A percentile compares a stretch with the other conserved stretches of the same genome.
Conservation (phyloP, 2,329 filamentous ascomycete genomes). For the Apiospora hydei region DNA sequence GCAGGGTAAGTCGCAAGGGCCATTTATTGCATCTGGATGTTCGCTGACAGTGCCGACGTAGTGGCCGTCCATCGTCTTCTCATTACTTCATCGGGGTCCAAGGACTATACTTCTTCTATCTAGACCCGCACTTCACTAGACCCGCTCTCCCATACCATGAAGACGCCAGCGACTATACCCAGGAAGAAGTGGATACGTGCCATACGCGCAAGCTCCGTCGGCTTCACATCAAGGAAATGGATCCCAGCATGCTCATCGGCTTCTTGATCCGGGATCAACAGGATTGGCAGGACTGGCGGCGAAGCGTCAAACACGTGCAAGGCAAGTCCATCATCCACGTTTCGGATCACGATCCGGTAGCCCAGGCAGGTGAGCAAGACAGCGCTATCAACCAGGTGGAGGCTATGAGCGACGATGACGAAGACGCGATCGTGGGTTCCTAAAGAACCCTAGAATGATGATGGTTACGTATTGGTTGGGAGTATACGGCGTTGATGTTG, state of each 20-base stretch:
- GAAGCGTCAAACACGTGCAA: conserved; percentile 74
- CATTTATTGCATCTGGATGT: background rate
- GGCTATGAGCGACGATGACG: conserved; percentile 77
- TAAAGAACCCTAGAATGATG: background rate
- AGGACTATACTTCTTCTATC: conserved; percentile 85
- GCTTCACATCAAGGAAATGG: conserved; percentile 89
- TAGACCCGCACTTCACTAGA: conserved; percentile 90
- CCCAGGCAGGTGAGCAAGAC: conserved; percentile 66
- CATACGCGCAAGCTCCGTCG: conserved; percentile 86
- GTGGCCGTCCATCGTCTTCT: conserved; percentile 86
- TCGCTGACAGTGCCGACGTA: background rate
- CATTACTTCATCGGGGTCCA: conserved; percentile 68
- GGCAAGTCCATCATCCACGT: conserved; percentile 89
- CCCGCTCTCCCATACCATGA: conserved; percentile 72
- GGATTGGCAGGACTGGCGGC: conserved; percentile 86
- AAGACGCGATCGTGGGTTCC: conserved; percentile 34
- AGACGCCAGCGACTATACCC: conserved; percentile 64
- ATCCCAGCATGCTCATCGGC: conserved; percentile 96
- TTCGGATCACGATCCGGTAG: conserved; percentile 71
- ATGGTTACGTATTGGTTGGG: background rate
- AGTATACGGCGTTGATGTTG: conserved; percentile 22
- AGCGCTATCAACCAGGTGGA: conserved; percentile 90
- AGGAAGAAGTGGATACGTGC: conserved; percentile 80
- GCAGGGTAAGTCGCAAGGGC: conserved; percentile 72
- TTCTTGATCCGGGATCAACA: conserved; percentile 84